Conservation (phyloP, 345 rosid genomes). For the Eucalyptus urophylla region DNA sequence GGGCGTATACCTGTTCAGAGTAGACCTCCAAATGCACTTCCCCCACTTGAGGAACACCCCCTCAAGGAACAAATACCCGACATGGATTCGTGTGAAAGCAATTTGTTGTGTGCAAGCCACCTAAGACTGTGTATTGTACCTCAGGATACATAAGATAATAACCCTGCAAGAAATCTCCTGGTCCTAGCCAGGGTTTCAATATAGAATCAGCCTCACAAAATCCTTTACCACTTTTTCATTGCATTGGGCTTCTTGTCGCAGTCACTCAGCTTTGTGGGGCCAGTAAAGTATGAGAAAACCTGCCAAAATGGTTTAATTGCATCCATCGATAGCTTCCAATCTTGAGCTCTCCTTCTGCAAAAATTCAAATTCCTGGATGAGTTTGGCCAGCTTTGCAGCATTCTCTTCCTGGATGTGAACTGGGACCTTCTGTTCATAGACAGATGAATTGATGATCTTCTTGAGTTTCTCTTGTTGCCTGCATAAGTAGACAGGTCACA, state of each 20-base stretch:
- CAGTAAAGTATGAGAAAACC: not conserved
- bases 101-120: not conserved
- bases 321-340: slow-evolving; percentile 18
- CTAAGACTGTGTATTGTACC: not conserved
- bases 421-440: slow-evolving; percentile 72
- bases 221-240: not conserved
- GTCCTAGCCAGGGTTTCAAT: not conserved
- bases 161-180: not conserved
- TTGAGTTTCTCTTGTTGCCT: slow-evolving; percentile 79
- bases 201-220: not conserved
- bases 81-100: not conserved
- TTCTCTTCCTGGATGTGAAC: slow-evolving; percentile 51
- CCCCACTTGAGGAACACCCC: not conserved
- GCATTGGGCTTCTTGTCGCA: not conserved
- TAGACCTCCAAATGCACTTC: not conserved
- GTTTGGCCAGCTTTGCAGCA: slow-evolving; percentile 39
- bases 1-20: not conserved
- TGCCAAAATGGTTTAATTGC: not conserved
- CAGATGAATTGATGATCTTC: slow-evolving; percentile 46
- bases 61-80: not conserved
- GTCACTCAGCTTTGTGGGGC: not conserved
- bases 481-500: not conserved
- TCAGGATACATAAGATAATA: not conserved
- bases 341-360: slow-evolving; percentile 42
- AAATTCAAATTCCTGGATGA: slow-evolving; percentile 56